Evolutionary conservation across 345 rosid species (phyloP).

Genomic region (Raphanus sativus): DNA sequence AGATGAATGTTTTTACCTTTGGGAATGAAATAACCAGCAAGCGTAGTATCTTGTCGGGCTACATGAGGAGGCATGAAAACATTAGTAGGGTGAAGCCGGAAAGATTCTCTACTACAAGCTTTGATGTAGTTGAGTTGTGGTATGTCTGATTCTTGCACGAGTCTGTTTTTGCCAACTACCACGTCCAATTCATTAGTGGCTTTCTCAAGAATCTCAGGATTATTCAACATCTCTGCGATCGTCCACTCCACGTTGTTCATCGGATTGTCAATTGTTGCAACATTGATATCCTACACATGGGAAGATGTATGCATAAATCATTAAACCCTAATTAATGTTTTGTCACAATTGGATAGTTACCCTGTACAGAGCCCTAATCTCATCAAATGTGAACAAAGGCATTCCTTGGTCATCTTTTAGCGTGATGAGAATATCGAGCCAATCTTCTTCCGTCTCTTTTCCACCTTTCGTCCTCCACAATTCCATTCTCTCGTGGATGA

Average conservation of each 20-base stretch:
- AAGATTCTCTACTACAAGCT: constrained; percentile 50
- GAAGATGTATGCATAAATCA: constrained; percentile 11
- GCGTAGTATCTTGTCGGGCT: constrained; percentile 30
- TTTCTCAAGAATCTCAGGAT: constrained; percentile 31
- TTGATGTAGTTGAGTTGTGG: constrained; percentile 43
- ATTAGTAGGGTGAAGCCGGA: constrained; percentile 45
- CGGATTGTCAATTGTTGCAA: constrained; percentile 45
- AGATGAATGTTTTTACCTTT: too few species aligned
- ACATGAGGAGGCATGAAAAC: constrained; percentile 42
- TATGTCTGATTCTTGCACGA: constrained; percentile 54
- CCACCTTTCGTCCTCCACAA: too few species aligned
- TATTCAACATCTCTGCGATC: constrained; percentile 48
- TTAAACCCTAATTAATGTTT: neutral
- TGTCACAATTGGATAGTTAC: too few species aligned
- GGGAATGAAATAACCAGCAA: constrained; percentile 44
- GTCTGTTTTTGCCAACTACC: constrained; percentile 47
- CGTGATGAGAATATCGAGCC: too few species aligned
- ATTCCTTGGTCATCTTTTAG: too few species aligned
- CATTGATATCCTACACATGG: too few species aligned
- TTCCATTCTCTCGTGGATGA: too few species aligned
- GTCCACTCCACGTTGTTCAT: constrained; percentile 48
- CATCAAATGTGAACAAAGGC: too few species aligned
- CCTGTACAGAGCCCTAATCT: too few species aligned
- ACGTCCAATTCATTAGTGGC: constrained; percentile 44
- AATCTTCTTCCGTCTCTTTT: too few species aligned